Evolutionary conservation across 2,329 filamentous ascomycete genomes (phyloP).

Genomic region (Huntiella moniliformis): DNA sequence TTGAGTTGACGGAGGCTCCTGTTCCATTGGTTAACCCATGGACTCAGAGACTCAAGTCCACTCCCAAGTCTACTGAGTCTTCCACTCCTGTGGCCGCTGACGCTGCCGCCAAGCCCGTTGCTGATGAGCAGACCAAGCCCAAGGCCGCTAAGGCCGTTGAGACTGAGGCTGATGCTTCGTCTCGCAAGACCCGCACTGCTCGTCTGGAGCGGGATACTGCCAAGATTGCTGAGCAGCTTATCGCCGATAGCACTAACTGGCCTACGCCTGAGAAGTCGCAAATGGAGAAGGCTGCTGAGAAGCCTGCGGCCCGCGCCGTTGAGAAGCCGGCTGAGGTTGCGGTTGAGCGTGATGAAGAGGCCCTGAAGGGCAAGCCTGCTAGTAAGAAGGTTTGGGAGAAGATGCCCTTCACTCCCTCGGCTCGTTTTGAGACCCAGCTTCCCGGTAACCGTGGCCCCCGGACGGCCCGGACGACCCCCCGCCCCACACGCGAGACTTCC

Average conservation of each 20-base stretch:
- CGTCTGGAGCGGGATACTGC: constrained; percentile 16
- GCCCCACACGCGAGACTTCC: constrained; percentile 17
- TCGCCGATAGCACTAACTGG: constrained; percentile 56
- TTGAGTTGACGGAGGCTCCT: constrained; percentile 61
- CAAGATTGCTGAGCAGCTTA: constrained; percentile 9
- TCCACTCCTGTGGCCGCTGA: constrained; percentile 12
- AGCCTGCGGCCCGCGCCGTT: constrained; percentile 35
- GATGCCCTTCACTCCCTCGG: constrained; percentile 64
- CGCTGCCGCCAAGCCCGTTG: too few species aligned
- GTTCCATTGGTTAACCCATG: constrained; percentile 75
- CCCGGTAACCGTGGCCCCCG: constrained; percentile 33
- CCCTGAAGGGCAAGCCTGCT: constrained; percentile 30
- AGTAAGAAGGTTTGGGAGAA: constrained; percentile 72
- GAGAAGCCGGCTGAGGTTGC: constrained; percentile 38
- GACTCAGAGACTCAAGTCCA: constrained; percentile 61
- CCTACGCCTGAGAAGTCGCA: constrained; percentile 67
- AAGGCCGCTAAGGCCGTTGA: constrained; percentile 14
- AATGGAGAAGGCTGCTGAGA: constrained; percentile 43
- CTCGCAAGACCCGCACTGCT: constrained; percentile 21
- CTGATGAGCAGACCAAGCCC: constrained; percentile 12
- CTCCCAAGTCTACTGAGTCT: constrained; percentile 34
- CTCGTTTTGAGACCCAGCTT: constrained; percentile 71
- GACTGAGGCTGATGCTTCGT: constrained; percentile 20
- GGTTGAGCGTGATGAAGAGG: constrained; percentile 40
- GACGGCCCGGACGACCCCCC: constrained; percentile 26